Percentiles rank a stretch among this genome's conserved stretches.
Conservation (phyloP, 768 basidiomycete species). For the Lactifluus hygrophoroides region DNA sequence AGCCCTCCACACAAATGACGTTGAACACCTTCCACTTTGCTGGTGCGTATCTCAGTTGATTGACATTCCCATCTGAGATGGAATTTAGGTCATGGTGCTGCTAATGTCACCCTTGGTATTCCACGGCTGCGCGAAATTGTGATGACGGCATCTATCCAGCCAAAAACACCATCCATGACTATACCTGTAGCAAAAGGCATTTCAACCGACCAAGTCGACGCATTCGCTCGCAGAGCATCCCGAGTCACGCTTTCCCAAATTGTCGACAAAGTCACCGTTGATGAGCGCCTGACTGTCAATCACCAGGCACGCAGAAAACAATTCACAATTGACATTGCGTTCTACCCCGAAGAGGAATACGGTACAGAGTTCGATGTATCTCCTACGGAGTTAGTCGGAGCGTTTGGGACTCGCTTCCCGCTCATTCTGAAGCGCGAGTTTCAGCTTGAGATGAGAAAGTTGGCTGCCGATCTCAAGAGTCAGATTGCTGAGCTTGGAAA, state of each 20-base stretch:
- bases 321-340: conserved; percentile 71
- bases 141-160: conserved; percentile 94
- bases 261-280: conserved; percentile 73
- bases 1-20: conserved; percentile 99
- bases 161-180: conserved; percentile 96
- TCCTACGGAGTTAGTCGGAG: conserved; percentile 59
- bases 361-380: conserved; percentile 71
- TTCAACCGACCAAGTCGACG: conserved; percentile 46
- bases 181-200: conserved; percentile 58
- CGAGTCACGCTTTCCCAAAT: conserved; percentile 82
- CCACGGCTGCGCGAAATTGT: conserved; percentile 97
- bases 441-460: conserved; percentile 72
- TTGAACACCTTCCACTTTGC: conserved; percentile 99
- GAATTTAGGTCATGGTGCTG: conserved; percentile 86
- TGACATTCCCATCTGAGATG: conserved; percentile 6
- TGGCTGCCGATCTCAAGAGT: conserved; percentile 67
- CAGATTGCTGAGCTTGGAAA: conserved; percentile 80
- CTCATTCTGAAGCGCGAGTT: conserved; percentile 80
- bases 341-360: conserved; percentile 86
- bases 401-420: conserved; percentile 71
- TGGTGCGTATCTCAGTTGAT: conserved; percentile 39
- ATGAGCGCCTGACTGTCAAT: conserved; percentile 62
- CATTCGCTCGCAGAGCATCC: conserved; percentile 85
- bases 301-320: conserved; percentile 64
- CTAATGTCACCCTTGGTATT: conserved; percentile 98